Percentiles rank a stretch among this genome's conserved stretches.
These are phyloP conservation scores for Actinidia polygama DNA, from an alignment of 179 eudicot genomes.

Conservation along the genomic window DNA sequence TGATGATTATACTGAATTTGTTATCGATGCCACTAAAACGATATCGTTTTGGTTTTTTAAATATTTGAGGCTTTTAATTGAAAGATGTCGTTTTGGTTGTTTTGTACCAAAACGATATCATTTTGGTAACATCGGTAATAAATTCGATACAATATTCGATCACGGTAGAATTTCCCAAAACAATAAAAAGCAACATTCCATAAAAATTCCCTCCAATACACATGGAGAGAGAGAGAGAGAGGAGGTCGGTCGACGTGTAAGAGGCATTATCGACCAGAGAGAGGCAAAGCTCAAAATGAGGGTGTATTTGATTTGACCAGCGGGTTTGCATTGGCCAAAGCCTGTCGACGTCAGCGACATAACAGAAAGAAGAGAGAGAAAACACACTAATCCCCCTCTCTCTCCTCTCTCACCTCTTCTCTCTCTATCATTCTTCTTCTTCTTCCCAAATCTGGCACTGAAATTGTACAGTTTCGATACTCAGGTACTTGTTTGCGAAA, in stretches of 20 bases:
- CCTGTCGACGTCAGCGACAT: conserved; percentile 13
- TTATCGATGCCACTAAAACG: no score
- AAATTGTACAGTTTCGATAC: background rate
- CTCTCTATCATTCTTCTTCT: background rate
- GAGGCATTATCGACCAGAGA: background rate
- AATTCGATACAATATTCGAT: no score
- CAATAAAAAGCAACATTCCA: background rate
- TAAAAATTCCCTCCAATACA: background rate
- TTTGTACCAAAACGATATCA: no score
- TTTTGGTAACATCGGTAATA: no score
- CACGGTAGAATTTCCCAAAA: no score
- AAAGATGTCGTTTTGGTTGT: no score
- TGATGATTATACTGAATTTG: no score
- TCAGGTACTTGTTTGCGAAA: background rate
- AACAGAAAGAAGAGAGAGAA: background rate
- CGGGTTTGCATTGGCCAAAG: conserved; percentile 20
- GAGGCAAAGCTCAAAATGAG: conserved; percentile 17
- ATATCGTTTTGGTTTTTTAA: no score
- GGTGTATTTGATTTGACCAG: conserved; percentile 10
- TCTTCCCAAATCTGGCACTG: background rate
- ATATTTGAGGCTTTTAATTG: no score
- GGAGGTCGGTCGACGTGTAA: conserved; percentile 14
- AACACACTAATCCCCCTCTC: background rate
- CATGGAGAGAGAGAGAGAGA: no score
- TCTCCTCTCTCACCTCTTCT: background rate